Evolutionary conservation across 805 yeast species (phyloP).

Genomic region (Sugiyamaella qingdaonensis): DNA sequence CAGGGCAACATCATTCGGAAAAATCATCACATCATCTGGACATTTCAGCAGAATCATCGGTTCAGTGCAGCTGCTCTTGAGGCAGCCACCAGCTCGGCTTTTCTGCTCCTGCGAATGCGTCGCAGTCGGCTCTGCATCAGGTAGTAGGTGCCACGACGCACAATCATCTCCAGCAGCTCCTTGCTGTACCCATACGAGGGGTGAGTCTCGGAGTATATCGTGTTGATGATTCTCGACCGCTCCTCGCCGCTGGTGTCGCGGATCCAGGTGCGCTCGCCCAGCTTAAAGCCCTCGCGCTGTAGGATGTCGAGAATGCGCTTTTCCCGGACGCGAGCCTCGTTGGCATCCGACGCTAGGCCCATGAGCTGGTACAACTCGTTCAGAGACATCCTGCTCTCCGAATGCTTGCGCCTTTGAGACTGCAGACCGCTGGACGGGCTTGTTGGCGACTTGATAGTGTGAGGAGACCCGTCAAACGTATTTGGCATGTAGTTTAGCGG

Average conservation of each 20-base stretch:
- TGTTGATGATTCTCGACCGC: constrained; percentile 46
- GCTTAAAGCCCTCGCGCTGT: constrained; percentile 56
- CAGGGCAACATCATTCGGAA: too few relatives aligned
- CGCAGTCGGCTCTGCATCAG: constrained; percentile 75
- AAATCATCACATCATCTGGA: neutral
- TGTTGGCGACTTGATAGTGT: neutral
- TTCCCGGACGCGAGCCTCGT: constrained; percentile 36
- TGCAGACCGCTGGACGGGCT: neutral
- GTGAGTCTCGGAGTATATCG: constrained; percentile 46
- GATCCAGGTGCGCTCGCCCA: constrained; percentile 82
- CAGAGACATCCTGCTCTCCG: constrained; percentile 36
- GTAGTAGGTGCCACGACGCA: constrained; percentile 76
- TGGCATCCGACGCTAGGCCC: constrained; percentile 36
- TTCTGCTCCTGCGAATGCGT: constrained; percentile 49
- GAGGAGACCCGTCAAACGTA: neutral
- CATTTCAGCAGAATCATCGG: neutral
- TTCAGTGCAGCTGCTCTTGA: neutral
- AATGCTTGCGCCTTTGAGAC: constrained; percentile 24
- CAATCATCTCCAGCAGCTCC: constrained; percentile 60
- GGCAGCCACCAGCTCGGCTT: neutral
- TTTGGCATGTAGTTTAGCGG: neutral
- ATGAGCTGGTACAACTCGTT: constrained; percentile 35
- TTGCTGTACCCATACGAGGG: constrained; percentile 49
- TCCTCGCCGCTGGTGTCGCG: constrained; percentile 62
- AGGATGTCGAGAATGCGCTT: constrained; percentile 35